phyloP scores from a whole-genome alignment of 345 rosid species.

The Eucalyptus globulus region DNA sequence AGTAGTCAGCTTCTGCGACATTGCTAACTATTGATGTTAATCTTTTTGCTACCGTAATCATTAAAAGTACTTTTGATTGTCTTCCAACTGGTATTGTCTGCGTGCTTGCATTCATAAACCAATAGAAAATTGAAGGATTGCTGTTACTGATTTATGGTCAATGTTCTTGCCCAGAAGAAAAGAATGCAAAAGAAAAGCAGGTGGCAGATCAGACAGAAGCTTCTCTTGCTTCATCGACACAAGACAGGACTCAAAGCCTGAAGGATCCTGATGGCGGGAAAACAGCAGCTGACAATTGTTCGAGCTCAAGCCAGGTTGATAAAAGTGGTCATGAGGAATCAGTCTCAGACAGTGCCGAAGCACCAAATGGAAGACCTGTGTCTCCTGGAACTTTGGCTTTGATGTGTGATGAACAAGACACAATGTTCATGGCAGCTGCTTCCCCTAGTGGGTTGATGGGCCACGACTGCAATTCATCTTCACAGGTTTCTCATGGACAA shows the following conservation, averaged over 20 bases:
- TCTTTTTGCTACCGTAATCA: neutral
- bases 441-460: slow-evolving; percentile 46
- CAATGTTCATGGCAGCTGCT: slow-evolving; percentile 64
- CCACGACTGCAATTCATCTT: slow-evolving; percentile 32
- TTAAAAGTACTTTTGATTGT: neutral
- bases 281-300: slow-evolving; percentile 35
- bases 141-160: neutral
- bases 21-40: neutral
- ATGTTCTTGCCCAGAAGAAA: slow-evolving; percentile 28
- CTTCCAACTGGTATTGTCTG: neutral
- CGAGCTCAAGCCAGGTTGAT: slow-evolving; percentile 38
- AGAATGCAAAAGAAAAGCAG: slow-evolving; percentile 32
- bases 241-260: slow-evolving; percentile 33
- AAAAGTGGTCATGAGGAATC: slow-evolving; percentile 36
- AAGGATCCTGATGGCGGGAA: slow-evolving; percentile 35
- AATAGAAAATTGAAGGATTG: neutral
- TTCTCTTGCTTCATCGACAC: slow-evolving; percentile 43
- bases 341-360: slow-evolving; percentile 42
- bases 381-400: slow-evolving; percentile 97
- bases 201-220: slow-evolving; percentile 32
- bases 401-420: slow-evolving; percentile 97
- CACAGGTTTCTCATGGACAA: slow-evolving; percentile 38
- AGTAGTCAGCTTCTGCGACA: neutral
- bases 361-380: slow-evolving; percentile 64
- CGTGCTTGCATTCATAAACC: neutral